Evolutionary conservation across 768 basidiomycete species (phyloP), one percentile per base, ranked within the genome.

Genomic region (Amanita rimosa): DNA sequence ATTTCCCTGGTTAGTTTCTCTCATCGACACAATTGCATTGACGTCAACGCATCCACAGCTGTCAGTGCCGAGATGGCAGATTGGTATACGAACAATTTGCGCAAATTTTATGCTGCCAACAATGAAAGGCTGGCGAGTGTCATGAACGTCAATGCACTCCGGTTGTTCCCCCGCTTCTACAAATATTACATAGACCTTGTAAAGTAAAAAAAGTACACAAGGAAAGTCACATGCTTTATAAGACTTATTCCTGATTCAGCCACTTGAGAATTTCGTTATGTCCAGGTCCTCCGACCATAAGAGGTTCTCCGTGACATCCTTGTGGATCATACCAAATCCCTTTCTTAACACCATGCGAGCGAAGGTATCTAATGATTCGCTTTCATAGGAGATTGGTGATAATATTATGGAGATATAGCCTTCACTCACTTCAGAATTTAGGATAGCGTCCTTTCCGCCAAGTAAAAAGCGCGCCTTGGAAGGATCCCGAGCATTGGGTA

Each of bases 371-470:
- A 54, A 73, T 76, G 17, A 91, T 77, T 8, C 88, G 80, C 81
- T 86, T 61, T 10, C 36, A 22, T 34, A 37, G 43, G 17, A 29
- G 35, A 38, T 34, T 29, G 49, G 22, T 34, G 26, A 35, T n/a
- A n/a, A 27, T 9, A 36, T 5, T 29, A 33, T n/a, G 24, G 48
- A 45, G 3, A 33, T 54, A 42, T 17, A 17, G 36, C 10, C 16
- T 37, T 10, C 35, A 56, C 71, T 36, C 46, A 89, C 89, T 58
- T 75, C 67, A 13, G 88, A 74, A 57, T 85, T 75, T 47, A 95
- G 64, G 56, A 98, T 89, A 17, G 72, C 72, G 55, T 96, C 93
- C 52, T 79, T 73, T 1, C 84, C 88, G n/a, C 90, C 88, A 14
- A 96, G 69, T 53, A 94, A 70, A 61, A 90, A 86, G 44, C 82